Conservation (phyloP, 2,329 filamentous ascomycete species). For the Huntiella savannae region DNA sequence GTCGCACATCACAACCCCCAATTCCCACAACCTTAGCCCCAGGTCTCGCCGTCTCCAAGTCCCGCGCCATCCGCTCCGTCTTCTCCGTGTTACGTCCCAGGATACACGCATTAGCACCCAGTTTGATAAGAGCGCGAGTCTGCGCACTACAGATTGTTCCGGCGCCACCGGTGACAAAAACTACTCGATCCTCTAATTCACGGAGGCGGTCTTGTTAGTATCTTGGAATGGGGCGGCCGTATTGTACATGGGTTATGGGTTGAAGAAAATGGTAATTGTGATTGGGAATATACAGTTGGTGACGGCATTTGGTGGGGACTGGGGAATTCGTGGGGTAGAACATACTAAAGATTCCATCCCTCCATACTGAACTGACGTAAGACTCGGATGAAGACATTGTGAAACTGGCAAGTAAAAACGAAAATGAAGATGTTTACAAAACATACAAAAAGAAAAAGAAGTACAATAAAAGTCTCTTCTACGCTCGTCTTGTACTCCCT, state of each 20-base stretch:
- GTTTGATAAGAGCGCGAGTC: slow-evolving; percentile 72
- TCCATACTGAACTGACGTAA: slow-evolving; percentile 71
- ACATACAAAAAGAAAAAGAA: too few relatives aligned
- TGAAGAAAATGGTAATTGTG: too few relatives aligned
- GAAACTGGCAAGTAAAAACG: neutral
- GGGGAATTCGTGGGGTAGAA: neutral
- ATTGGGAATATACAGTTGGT: too few relatives aligned
- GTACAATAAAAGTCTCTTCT: too few relatives aligned
- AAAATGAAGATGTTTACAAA: neutral
- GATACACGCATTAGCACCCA: slow-evolving; percentile 88
- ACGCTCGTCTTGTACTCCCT: too few relatives aligned
- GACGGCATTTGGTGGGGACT: neutral
- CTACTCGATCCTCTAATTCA: slow-evolving; percentile 55
- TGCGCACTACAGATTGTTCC: slow-evolving; percentile 90
- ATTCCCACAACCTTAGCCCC: slow-evolving; percentile 78
- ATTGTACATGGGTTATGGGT: too few relatives aligned
- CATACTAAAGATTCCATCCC: slow-evolving; percentile 68
- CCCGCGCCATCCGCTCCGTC: slow-evolving; percentile 60
- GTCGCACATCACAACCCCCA: slow-evolving; percentile 60
- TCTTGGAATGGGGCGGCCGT: too few relatives aligned
- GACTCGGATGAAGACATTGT: slow-evolving; percentile 56
- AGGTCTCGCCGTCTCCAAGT: slow-evolving; percentile 59
- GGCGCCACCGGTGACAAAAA: slow-evolving; percentile 88
- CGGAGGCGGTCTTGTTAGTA: too few relatives aligned
- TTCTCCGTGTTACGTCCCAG: slow-evolving; percentile 78